A percentile compares a stretch with the other conserved stretches of the same genome.
Conservation (phyloP, 306 rosid genomes). For the Cicer arietinum region DNA sequence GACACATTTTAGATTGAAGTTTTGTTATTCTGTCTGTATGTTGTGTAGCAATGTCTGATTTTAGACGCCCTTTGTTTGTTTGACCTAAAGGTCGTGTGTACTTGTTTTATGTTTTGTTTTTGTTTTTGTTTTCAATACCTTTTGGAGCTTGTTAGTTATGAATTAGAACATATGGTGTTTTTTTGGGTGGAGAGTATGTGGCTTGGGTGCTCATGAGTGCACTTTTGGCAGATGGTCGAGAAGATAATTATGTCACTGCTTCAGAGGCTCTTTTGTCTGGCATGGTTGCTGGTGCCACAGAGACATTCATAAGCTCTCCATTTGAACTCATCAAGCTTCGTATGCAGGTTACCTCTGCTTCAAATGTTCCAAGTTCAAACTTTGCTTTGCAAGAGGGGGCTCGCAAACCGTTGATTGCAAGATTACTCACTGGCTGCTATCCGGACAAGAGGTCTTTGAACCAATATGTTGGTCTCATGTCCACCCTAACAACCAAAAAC, state of each 20-base stretch:
- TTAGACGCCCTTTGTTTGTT: constrained; percentile 8
- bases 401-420: constrained; percentile 60
- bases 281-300: constrained; percentile 71
- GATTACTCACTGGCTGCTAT: constrained; percentile 63
- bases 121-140: not conserved
- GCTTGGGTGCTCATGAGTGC: constrained; percentile 41
- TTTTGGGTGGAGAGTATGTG: constrained; percentile 16
- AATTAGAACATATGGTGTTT: constrained; percentile 2
- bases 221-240: constrained; percentile 77
- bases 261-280: constrained; percentile 89
- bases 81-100: not conserved
- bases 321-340: constrained; percentile 88
- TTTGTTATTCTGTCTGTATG: not conserved
- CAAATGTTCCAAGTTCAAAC: constrained; percentile 51
- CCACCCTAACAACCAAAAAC: constrained; percentile 75
- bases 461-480: constrained; percentile 67
- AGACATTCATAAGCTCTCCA: constrained; percentile 78
- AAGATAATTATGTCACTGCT: constrained; percentile 58
- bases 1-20: constrained; percentile 6
- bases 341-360: constrained; percentile 75
- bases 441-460: constrained; percentile 75
- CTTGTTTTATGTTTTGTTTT: not conserved
- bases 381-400: constrained; percentile 59
- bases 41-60: constrained; percentile 5
- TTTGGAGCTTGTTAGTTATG: not conserved